Conservation (phyloP, 192 early-diverging fungal genomes). For the Polychytrium aggregatum region DNA sequence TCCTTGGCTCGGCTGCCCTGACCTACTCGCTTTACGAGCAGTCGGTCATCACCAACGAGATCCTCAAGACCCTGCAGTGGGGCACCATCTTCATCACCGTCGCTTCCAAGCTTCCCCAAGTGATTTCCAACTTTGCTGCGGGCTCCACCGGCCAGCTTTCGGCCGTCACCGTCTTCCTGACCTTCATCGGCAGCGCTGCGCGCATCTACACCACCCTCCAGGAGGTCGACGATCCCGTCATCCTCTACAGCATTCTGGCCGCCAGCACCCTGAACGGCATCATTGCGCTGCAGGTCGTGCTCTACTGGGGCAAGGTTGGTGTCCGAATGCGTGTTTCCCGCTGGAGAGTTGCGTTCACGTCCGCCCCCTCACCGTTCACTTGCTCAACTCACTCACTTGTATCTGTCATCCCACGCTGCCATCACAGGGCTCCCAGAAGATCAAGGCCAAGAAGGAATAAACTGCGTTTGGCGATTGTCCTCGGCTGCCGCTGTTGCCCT, state of each 20-base stretch:
- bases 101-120: conserved; percentile 82
- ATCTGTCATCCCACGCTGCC: too few species aligned
- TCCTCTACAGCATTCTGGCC: conserved; percentile 58
- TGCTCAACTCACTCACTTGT: too few species aligned
- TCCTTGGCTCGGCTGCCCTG: conserved; percentile 27
- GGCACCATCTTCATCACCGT: conserved; percentile 68
- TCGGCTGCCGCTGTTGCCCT: too few species aligned
- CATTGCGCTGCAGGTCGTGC: conserved; percentile 15
- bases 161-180: conserved; percentile 78
- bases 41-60: conserved; percentile 22
- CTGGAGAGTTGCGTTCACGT: too few species aligned
- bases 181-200: conserved; percentile 75
- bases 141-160: conserved; percentile 84
- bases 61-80: conserved; percentile 60
- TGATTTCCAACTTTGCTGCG: conserved; percentile 70
- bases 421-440: too few species aligned
- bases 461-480: too few species aligned
- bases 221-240: conserved; percentile 73
- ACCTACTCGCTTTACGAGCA: conserved; percentile 43
- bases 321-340: too few species aligned
- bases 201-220: conserved; percentile 86
- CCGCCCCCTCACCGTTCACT: too few species aligned
- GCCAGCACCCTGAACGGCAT: conserved; percentile 68
- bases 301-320: conserved; percentile 23
- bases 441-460: too few species aligned